Conservation (phyloP, 2,329 filamentous ascomycete genomes). For the Penicillium crustosum region DNA sequence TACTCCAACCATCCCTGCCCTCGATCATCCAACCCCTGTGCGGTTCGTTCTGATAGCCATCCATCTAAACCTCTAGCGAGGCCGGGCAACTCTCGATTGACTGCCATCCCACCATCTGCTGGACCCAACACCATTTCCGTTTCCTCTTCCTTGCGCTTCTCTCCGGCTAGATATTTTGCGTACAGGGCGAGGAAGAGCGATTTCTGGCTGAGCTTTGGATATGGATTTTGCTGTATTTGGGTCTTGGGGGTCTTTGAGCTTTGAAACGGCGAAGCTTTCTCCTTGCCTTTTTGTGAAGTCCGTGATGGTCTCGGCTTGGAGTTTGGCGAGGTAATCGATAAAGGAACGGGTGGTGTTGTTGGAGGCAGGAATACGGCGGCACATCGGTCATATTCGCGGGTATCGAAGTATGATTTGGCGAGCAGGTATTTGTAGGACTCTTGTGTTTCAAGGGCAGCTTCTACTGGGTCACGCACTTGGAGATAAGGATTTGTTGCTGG, state of each 20-base stretch:
- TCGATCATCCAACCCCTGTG: slow-evolving; percentile 59
- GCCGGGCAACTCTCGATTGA: slow-evolving; percentile 79
- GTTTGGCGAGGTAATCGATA: slow-evolving; percentile 42
- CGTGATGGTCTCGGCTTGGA: slow-evolving; percentile 41
- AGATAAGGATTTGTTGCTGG: slow-evolving; percentile 52
- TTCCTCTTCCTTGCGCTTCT: slow-evolving; percentile 95
- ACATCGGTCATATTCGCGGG: slow-evolving; percentile 90
- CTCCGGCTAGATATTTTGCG: slow-evolving; percentile 86
- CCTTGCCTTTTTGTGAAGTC: slow-evolving; percentile 59
- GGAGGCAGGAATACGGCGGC: slow-evolving; percentile 85
- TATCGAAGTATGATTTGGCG: slow-evolving; percentile 93
- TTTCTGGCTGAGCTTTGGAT: slow-evolving; percentile 73
- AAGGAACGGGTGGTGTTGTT: slow-evolving; percentile 67
- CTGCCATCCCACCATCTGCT: slow-evolving; percentile 77
- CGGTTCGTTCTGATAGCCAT: slow-evolving; percentile 71
- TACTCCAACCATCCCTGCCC: slow-evolving; percentile 90
- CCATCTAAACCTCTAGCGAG: slow-evolving; percentile 74
- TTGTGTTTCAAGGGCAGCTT: slow-evolving; percentile 72
- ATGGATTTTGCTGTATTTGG: slow-evolving; percentile 38
- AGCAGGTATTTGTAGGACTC: slow-evolving; percentile 83
- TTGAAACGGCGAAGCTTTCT: slow-evolving; percentile 51
- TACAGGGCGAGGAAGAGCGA: slow-evolving; percentile 90
- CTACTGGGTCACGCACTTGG: slow-evolving; percentile 64
- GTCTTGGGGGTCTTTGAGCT: slow-evolving; percentile 40
- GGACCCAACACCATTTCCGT: slow-evolving; percentile 96